Evolutionary conservation across 768 basidiomycete genomes (phyloP).

Genomic region (Inosperma sp.): DNA sequence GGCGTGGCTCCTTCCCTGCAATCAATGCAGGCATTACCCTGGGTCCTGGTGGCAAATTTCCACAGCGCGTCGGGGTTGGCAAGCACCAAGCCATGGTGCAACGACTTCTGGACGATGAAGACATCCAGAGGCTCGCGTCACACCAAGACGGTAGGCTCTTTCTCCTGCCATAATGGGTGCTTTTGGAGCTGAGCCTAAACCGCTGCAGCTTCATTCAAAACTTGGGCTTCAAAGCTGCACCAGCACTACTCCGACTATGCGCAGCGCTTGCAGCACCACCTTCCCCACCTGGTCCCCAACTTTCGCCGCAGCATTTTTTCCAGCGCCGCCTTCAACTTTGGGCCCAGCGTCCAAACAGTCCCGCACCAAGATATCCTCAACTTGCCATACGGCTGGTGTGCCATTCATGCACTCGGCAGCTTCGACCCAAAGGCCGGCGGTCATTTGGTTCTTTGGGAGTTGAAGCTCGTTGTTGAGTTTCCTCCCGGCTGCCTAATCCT

Average conservation of each 20-base stretch:
- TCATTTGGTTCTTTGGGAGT: no score
- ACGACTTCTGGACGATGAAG: not conserved
- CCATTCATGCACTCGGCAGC: no score
- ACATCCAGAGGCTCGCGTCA: not conserved
- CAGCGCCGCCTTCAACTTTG: not conserved
- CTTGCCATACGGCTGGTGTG: no score
- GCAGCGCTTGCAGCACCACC: not conserved
- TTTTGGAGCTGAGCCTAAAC: not conserved
- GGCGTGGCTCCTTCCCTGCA: no score
- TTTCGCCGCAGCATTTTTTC: not conserved
- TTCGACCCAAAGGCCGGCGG: no score
- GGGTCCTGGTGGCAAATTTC: not conserved
- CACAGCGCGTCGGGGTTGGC: not conserved
- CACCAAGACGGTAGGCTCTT: conserved; percentile 2
- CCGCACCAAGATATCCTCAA: no score
- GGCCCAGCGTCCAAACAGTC: no score
- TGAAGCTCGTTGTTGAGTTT: no score
- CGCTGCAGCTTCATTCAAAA: not conserved
- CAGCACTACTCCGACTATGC: not conserved
- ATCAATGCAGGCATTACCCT: no score
- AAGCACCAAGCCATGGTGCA: not conserved
- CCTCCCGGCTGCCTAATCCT: no score
- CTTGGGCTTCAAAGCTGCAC: not conserved
- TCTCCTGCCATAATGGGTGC: no score
- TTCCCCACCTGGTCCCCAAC: not conserved